Evolutionary conservation across 2,329 filamentous ascomycete genomes (phyloP).

Genomic region (Aspergillus persii): DNA sequence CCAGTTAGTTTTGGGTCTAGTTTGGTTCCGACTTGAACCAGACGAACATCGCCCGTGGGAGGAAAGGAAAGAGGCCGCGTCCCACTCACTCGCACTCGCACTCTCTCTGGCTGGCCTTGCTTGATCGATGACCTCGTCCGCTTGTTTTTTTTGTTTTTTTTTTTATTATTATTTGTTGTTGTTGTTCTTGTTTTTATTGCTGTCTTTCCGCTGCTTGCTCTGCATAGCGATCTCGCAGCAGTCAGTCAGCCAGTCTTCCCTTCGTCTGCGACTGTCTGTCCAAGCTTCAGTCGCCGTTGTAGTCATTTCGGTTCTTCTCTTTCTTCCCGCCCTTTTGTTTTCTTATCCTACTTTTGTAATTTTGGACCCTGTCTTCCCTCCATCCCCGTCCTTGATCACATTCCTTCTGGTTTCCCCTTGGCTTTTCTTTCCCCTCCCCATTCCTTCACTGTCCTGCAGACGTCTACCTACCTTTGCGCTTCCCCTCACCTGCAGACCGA

Average conservation of each 20-base stretch:
- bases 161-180: conserved; percentile 3
- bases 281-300: conserved; percentile 8
- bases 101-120: conserved; percentile 8
- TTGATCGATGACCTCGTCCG: conserved; percentile 18
- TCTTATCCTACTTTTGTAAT: not conserved
- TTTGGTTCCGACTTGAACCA: conserved; percentile 16
- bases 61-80: conserved; percentile 14
- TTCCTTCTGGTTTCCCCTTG: not conserved
- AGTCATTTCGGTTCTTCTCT: conserved; percentile 9
- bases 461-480: conserved; percentile 8
- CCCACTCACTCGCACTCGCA: conserved; percentile 11
- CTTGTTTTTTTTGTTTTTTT: conserved; percentile 14
- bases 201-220: conserved; percentile 10
- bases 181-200: conserved; percentile 13
- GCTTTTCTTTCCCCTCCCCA: not conserved
- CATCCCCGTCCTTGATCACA: conserved; percentile 18
- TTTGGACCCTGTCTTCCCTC: not conserved
- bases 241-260: conserved; percentile 4
- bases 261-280: conserved; percentile 14
- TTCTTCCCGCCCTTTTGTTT: conserved; percentile 2
- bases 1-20: conserved; percentile 2
- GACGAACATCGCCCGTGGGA: conserved; percentile 14
- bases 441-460: conserved; percentile 9
- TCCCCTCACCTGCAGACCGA: conserved; percentile 16
- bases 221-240: not conserved